phyloP scores from a whole-genome alignment of 116 monocot species.

The Papilionanthe hybrid region DNA sequence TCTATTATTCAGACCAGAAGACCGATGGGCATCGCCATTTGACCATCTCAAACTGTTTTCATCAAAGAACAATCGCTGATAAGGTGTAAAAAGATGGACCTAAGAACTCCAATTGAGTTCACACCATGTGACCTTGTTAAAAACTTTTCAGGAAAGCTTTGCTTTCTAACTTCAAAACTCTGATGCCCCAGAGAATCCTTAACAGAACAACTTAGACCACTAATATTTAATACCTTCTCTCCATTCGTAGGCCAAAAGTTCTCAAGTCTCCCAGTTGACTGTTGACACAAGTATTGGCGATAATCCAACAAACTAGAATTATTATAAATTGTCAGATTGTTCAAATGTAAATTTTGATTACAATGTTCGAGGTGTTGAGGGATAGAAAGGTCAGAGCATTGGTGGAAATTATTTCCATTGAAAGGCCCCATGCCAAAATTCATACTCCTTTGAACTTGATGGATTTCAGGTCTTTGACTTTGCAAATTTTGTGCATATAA shows the following conservation, averaged over 20 bases:
- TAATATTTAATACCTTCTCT: conserved; percentile 1
- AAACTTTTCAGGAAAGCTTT: conserved; percentile 26
- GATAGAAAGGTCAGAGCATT: conserved; percentile 6
- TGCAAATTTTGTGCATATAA: conserved; percentile 16
- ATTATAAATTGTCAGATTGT: background rate
- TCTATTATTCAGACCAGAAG: background rate
- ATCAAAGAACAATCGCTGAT: conserved; percentile 9
- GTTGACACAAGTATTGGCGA: conserved; percentile 4
- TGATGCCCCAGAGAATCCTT: conserved; percentile 7
- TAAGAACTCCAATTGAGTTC: conserved; percentile 17
- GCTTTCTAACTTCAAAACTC: conserved; percentile 3
- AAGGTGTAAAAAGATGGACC: background rate
- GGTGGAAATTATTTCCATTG: background rate
- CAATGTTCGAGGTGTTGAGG: background rate
- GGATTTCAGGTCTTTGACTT: conserved; percentile 3
- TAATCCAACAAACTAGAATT: conserved; percentile 4
- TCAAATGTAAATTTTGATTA: conserved; percentile 10
- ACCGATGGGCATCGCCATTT: conserved; percentile 8
- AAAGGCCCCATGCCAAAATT: conserved; percentile 9
- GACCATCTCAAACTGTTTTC: conserved; percentile 5
- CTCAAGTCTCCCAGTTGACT: conserved; percentile 4
- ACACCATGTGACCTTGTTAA: conserved; percentile 27
- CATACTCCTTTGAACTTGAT: conserved; percentile 5
- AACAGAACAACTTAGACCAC: background rate
- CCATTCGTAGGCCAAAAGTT: background rate